Conservation (phyloP, 495 filamentous ascomycete genomes). For the Neurospora discreta region DNA sequence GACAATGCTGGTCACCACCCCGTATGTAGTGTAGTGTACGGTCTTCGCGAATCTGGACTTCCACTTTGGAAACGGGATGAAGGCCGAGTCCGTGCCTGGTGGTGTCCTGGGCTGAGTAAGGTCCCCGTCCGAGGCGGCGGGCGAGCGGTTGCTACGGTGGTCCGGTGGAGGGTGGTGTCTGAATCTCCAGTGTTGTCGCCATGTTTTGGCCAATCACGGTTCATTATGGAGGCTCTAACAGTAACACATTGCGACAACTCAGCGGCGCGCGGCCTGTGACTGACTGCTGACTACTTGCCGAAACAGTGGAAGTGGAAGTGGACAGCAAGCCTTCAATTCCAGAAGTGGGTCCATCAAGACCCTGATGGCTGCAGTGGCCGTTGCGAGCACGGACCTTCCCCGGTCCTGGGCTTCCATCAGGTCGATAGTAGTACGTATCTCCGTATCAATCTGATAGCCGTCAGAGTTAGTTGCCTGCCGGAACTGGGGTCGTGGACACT, state of each 20-base stretch:
- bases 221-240: neutral
- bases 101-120: neutral
- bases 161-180: too few species aligned
- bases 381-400: too few species aligned
- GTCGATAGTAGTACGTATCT: too few species aligned
- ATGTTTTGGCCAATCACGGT: neutral
- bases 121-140: neutral
- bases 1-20: neutral
- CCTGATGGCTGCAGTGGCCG: neutral
- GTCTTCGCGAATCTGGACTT: too few species aligned
- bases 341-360: neutral
- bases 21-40: too few species aligned
- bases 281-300: neutral
- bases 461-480: neutral
- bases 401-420: too few species aligned
- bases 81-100: neutral
- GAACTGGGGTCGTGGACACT: neutral
- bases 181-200: neutral
- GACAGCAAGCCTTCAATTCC: conserved; percentile 3
- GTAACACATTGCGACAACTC: neutral
- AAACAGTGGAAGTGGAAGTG: neutral
- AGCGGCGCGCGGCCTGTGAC: neutral
- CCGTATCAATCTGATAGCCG: neutral
- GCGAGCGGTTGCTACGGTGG: neutral
- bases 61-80: neutral